phyloP scores from a whole-genome alignment of 177 flowering plant species.

The Telopea speciosissima region DNA sequence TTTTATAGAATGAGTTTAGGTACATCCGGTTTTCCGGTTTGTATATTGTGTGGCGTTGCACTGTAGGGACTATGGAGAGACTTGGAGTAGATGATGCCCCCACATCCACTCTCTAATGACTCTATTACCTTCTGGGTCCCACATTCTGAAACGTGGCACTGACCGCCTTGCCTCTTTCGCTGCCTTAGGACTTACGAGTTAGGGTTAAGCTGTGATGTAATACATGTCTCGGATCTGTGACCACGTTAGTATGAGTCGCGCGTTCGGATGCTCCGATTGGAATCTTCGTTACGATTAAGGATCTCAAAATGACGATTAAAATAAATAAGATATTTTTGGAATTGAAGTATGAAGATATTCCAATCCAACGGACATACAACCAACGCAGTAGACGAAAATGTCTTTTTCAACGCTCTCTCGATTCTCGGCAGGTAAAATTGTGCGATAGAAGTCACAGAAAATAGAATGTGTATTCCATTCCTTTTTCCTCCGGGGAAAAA shows the following conservation, averaged over 20 bases:
- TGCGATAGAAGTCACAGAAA: no score
- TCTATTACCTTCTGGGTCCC: neutral
- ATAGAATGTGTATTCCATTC: no score
- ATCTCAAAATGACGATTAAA: no score
- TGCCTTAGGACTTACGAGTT: no score
- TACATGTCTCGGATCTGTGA: neutral
- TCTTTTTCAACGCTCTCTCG: no score
- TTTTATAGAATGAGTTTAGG: neutral
- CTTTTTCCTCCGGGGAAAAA: no score
- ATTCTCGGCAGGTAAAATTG: neutral
- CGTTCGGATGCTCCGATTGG: neutral
- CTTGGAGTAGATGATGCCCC: slow-evolving; percentile 9
- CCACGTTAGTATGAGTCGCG: no score
- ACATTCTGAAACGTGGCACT: neutral
- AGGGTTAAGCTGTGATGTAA: neutral
- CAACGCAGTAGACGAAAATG: no score
- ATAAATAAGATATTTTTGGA: neutral
- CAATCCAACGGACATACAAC: neutral
- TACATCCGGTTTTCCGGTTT: slow-evolving; percentile 14
- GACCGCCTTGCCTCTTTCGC: slow-evolving; percentile 3
- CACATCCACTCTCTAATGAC: neutral
- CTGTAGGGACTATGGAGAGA: no score
- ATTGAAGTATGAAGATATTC: neutral
- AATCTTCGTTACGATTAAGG: neutral
- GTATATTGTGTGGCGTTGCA: slow-evolving; percentile 18